phyloP scores from a whole-genome alignment of 1,284 basidiomycete genomes.

The Irpex lacteus region DNA sequence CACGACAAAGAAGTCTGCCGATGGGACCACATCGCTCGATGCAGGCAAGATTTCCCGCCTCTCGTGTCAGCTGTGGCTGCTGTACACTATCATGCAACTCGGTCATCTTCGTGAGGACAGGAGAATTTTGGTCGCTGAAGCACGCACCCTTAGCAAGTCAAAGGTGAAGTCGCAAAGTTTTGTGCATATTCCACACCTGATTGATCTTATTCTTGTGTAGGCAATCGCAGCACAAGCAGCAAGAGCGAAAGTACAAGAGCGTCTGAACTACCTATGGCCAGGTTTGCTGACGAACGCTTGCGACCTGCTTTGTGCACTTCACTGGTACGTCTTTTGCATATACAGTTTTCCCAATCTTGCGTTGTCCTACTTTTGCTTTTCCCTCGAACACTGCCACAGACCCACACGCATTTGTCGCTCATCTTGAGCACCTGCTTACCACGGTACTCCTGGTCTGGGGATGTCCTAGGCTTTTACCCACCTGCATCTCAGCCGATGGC shows the following conservation, averaged over 20 bases:
- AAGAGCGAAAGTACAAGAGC: constrained; percentile 51
- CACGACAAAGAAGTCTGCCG: constrained; percentile 33
- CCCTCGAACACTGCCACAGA: background rate
- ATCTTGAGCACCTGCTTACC: background rate
- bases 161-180: constrained; percentile 33
- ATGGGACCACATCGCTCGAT: constrained; percentile 39
- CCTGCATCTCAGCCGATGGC: background rate
- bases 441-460: background rate
- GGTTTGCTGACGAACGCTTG: constrained; percentile 73
- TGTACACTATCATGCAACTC: constrained; percentile 74
- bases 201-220: constrained; percentile 12
- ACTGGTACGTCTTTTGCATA: constrained; percentile 58
- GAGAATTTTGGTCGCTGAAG: constrained; percentile 50
- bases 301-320: constrained; percentile 78
- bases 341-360: background rate
- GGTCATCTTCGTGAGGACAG: constrained; percentile 67
- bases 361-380: background rate
- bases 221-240: constrained; percentile 41
- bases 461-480: background rate
- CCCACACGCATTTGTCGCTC: background rate
- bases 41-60: constrained; percentile 48
- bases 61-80: constrained; percentile 76
- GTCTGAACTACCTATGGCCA: constrained; percentile 71
- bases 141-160: constrained; percentile 54
- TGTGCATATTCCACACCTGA: background rate